Base-by-base conservation (phyloP, 2,329 filamentous ascomycete species). In the Pestalotiopsis sp. region DNA sequence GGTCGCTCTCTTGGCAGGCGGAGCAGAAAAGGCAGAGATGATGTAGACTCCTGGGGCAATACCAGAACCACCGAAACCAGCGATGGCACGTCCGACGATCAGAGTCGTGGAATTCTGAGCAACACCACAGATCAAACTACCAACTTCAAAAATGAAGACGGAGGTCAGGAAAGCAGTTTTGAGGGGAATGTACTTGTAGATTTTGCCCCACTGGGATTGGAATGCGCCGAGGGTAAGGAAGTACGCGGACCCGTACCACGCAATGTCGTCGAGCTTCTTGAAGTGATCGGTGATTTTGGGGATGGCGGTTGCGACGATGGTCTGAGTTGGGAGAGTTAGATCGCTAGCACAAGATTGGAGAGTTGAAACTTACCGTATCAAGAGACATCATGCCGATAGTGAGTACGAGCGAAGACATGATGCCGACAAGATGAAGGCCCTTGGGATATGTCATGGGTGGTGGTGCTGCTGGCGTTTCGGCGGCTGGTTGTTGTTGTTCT, bases 101-200 rank as follows among this genome's bases (percentile, higher is more conserved):
- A 75, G 67, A 1, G 70, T 66, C 1, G 45, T n/a, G 1, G 68
- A 71, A 6, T 36, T 69, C 3, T 70, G 70, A 0, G 73, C 71
- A 7, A 69, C 66, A 52, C 61, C 71, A 49, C 78, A 80, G 11
- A 82, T 66, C 7, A 77, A 69, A 61, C 78, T 80, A 2, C 81
- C 80, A 12, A 81, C 58, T 63, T 81, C 80, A 56, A 81, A 81
- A 41, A 82, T 56, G 56, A 71, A 61, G 38, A 81, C 74, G 5
- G 76, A 66, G 13, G 59, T 38, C 4, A 80, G 61, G 65, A 76
- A 81, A 6, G 75, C 71, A 17, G 66, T 71, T 67, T 81, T 80
- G 69, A 78, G 70, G 25, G 74, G 71, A 67, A 75, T 80, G 65
- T 80, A 80, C 20, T 76, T 81, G 68, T 79, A 83, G 14, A 79